phyloP scores from a whole-genome alignment of 2,329 filamentous ascomycete genomes.

The Trichoderma gracile region DNA sequence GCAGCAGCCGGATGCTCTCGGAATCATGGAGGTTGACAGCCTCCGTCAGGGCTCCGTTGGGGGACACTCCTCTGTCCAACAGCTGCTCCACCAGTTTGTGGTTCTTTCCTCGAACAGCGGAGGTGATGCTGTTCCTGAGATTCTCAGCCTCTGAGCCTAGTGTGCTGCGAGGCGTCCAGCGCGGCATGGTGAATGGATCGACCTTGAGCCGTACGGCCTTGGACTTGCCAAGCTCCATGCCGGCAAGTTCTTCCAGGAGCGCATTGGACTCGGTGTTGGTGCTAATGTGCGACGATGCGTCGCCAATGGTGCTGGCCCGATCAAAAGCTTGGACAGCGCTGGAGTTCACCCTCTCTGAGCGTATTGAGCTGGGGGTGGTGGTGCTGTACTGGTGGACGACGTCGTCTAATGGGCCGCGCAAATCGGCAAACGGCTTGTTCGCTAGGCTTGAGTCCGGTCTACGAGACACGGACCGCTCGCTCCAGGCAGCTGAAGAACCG shows the following conservation, averaged over 20 bases:
- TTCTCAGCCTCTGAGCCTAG: conserved; percentile 27
- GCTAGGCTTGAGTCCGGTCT: conserved; percentile 15
- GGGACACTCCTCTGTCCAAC: conserved; percentile 57
- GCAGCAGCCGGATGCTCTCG: conserved; percentile 56
- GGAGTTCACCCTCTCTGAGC: conserved; percentile 7
- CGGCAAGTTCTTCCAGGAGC: conserved; percentile 11
- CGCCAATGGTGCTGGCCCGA: conserved; percentile 19
- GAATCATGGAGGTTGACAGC: conserved; percentile 53
- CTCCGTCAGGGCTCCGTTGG: conserved; percentile 53
- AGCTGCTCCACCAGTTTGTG: conserved; percentile 59
- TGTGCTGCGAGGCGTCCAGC: conserved; percentile 46
- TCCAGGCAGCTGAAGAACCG: conserved; percentile 4
- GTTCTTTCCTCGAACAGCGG: conserved; percentile 58
- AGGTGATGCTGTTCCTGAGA: conserved; percentile 46
- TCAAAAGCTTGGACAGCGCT: not conserved
- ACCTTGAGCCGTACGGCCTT: conserved; percentile 44
- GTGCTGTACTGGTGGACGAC: conserved; percentile 11
- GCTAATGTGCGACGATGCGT: conserved; percentile 8
- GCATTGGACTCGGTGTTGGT: conserved; percentile 12
- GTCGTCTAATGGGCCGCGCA: conserved; percentile 5
- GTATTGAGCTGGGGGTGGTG: conserved; percentile 10
- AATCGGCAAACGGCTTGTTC: conserved; percentile 5
- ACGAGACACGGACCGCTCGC: conserved; percentile 15
- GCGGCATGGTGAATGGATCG: conserved; percentile 53
- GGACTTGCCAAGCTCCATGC: conserved; percentile 10